Evolutionary conservation across 2,329 filamentous ascomycete species (phyloP), one percentile per base, ranked within the genome.

Genomic region (Tetracladium maxilliforme): DNA sequence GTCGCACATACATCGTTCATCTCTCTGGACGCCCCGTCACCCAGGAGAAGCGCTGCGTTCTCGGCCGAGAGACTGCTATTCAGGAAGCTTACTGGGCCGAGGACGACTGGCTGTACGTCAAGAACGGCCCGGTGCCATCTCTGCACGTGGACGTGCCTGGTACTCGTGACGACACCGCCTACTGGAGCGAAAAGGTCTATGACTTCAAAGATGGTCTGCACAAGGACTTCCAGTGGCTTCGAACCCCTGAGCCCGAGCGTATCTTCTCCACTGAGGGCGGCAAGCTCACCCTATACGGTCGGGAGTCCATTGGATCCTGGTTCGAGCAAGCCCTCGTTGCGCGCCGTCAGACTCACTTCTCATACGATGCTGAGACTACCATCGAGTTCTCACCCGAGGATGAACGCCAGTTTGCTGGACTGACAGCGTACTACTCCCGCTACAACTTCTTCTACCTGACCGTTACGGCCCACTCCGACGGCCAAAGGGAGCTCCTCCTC

Each of bases 371-470:
- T 24, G 65, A 70, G 42, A 70, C 67, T 0, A 45, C 56, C 0
- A 34, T 71, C 4, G 52, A 58, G 29, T 71, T 69, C 35, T 45
- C 48, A 1, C 69, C 69, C 0, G 42, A 45, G 1, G 68, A 74
- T 36, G 67, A 71, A 48, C 54, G 68, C 8, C 58, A 71, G 34
- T 73, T 69, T 30, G 68, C 69, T 0, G 69, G 70, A 0, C 47
- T 75, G 6, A 64, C 62, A 9, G 64, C 65, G 1, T 74, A 74
- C 43, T 74, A 74, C 47, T 66, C 61, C 38, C 64, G 68, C 4
- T 73, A 54, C 48, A 74, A 74, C 44, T 74, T 72, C 45, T 73
- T 70, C 49, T 74, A 73, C 35, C 51, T 74, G 6, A 57, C 64
- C 1, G 61, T 74, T 3, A 66, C 66, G 4, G 67, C 66, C 0